Evolutionary conservation across 176 grass and related monocot genomes (phyloP).

Genomic region (Triticum aestivum): DNA sequence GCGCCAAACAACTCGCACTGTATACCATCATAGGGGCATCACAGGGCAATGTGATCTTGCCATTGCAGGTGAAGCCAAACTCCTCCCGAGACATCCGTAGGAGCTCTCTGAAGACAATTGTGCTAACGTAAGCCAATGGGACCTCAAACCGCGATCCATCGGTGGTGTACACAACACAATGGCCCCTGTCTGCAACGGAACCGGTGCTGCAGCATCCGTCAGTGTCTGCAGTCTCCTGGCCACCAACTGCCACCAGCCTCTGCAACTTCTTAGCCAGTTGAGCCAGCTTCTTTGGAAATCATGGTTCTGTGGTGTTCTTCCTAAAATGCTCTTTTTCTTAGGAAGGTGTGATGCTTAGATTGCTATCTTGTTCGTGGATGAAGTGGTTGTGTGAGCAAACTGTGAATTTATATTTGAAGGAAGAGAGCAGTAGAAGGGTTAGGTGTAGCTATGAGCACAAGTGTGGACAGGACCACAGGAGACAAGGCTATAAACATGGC

Average conservation of each 20-base stretch:
- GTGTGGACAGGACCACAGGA: neutral
- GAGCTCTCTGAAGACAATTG: conserved; percentile 25
- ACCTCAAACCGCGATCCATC: conserved; percentile 49
- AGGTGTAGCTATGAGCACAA: neutral
- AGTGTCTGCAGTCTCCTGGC: neutral
- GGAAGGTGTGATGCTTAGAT: neutral
- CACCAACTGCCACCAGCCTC: conserved; percentile 6
- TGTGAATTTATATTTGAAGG: conserved; percentile 21
- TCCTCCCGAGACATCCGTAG: conserved; percentile 21
- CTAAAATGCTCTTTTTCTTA: neutral
- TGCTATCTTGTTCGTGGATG: neutral
- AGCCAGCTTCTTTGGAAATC: conserved; percentile 39
- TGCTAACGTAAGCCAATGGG: conserved; percentile 38
- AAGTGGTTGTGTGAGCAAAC: neutral
- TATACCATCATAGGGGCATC: too few relatives aligned
- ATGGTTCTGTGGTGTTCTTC: neutral
- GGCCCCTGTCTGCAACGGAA: conserved; percentile 33
- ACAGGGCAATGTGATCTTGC: too few relatives aligned
- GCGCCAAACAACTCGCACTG: neutral
- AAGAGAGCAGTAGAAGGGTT: neutral
- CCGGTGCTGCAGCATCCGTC: neutral
- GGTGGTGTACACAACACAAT: conserved; percentile 44
- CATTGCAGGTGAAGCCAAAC: conserved; percentile 11
- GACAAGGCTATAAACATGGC: conserved; percentile 26
- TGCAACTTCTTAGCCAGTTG: conserved; percentile 52